Conservation (phyloP, 805 yeast genomes). For the Wickerhamiella nectarea region DNA sequence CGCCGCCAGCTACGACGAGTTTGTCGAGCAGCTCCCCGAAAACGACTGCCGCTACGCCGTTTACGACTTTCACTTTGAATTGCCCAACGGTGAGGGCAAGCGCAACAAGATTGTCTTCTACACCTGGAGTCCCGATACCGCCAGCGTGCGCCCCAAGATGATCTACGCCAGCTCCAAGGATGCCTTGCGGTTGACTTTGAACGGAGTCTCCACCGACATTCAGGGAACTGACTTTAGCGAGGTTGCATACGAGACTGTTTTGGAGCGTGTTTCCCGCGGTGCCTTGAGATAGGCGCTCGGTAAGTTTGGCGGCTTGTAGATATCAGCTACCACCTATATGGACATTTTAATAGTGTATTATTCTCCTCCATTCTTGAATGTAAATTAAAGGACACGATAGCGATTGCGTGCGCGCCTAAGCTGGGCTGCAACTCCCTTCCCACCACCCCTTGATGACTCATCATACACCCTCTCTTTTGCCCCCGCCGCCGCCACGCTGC, state of each 20-base stretch:
- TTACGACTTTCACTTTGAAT: slow-evolving; percentile 91
- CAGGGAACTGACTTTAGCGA: slow-evolving; percentile 98
- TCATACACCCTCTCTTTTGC: too few species aligned
- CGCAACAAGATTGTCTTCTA: slow-evolving; percentile 58
- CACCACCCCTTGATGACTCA: too few species aligned
- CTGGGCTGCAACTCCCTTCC: too few species aligned
- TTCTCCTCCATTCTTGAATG: too few species aligned
- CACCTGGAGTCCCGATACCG: slow-evolving; percentile 98
- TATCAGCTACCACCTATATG: too few species aligned
- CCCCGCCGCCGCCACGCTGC: too few species aligned
- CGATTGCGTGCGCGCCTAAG: too few species aligned
- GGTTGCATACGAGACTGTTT: slow-evolving; percentile 85
- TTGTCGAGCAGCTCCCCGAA: slow-evolving; percentile 83
- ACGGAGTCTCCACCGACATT: slow-evolving; percentile 85
- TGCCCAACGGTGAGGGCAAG: slow-evolving; percentile 84
- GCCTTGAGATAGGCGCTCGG: slow-evolving; percentile 28
- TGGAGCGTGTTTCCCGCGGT: slow-evolving; percentile 78
- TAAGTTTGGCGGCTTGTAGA: too few species aligned
- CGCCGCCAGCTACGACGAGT: slow-evolving; percentile 65
- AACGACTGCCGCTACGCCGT: slow-evolving; percentile 93
- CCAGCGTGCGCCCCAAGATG: slow-evolving; percentile 89
- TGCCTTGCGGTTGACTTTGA: slow-evolving; percentile 92
- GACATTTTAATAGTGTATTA: too few species aligned
- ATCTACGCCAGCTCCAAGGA: slow-evolving; percentile 97
- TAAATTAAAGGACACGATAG: too few species aligned